Base-by-base conservation (phyloP, 805 yeast genomes). In the Teunomyces funiuensis region DNA sequence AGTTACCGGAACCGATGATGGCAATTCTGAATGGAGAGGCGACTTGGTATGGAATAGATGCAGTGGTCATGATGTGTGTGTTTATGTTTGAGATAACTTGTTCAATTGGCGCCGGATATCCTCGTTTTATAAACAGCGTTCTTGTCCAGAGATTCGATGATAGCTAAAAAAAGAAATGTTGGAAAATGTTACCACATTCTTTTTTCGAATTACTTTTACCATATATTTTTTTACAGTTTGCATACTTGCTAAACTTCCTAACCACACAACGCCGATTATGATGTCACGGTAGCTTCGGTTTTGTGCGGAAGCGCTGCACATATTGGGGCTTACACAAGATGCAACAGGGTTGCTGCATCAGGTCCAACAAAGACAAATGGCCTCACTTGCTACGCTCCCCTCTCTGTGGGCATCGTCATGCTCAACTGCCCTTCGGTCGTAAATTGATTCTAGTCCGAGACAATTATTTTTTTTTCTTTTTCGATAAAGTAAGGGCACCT, bases 1-100 rank as follows among this genome's bases (percentile, higher is more conserved):
- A 91, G 69, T 91, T 91, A 61, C 98, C 99, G 22, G 97, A 89
- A 30, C 99, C 99, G 50, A 93, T 82, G 27, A 58, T 55, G 46
- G 62, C 58, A 34, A 70, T 57, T 48, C 56, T 65, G 54, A 70
- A 69, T 15, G 73, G 73, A 23, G 47, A 54, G 26, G 50, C 61
- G 41, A 69, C 55, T 30, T 53, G 54, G 46, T 63, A 64, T 40
- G 71, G 65, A 28, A 57, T 47, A 29, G 60, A 39, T 39, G 57
- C 27, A 17, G 57, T 48, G 28, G 61, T 52, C 51, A 54, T 51
- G 49, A 19, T 50, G 42, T 22, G 20, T 33, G 5, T 33, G 14
- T 1, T 22, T 33, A 4, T 11, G n/a, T 6, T 16, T 14, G 20
- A 13, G 6, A 3, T n/a, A 11, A 15, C n/a, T n/a, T n/a, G n/a